Conservation (phyloP, 1,284 basidiomycete genomes). For the Filobasidium uniguttulatum region DNA sequence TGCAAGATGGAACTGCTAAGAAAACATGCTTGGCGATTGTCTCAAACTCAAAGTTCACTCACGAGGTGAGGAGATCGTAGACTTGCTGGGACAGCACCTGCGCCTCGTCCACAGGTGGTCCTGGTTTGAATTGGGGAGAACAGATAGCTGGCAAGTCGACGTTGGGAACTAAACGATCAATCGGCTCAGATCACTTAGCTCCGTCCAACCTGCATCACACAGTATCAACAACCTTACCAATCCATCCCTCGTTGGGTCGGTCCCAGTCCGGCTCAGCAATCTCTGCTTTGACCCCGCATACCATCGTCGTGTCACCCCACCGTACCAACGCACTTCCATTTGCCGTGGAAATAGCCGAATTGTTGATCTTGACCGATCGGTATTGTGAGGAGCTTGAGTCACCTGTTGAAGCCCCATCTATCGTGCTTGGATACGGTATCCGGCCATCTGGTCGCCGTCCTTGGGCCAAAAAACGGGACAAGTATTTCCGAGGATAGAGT, state of each 20-base stretch:
- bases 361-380: not conserved
- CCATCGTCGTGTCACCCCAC: slow-evolving; percentile 77
- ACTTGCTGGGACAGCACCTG: slow-evolving; percentile 73
- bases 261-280: slow-evolving; percentile 75
- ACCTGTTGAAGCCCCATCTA: slow-evolving; percentile 60
- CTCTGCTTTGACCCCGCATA: slow-evolving; percentile 90
- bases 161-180: slow-evolving; percentile 49
- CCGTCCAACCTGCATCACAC: not conserved
- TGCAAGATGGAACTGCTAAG: not conserved
- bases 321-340: slow-evolving; percentile 78
- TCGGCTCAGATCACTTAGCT: not conserved
- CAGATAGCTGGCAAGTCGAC: slow-evolving; percentile 84
- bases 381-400: slow-evolving; percentile 15
- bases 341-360: slow-evolving; percentile 53
- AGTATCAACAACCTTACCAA: slow-evolving; percentile 46
- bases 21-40: not conserved
- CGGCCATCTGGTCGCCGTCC: slow-evolving; percentile 62
- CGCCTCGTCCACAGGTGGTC: slow-evolving; percentile 81
- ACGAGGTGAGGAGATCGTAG: slow-evolving; percentile 62
- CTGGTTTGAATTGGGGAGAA: slow-evolving; percentile 83
- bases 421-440: slow-evolving; percentile 48
- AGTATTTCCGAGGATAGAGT: slow-evolving; percentile 64
- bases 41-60: slow-evolving; percentile 26
- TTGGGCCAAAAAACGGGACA: slow-evolving; percentile 61
- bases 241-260: slow-evolving; percentile 56